A percentile compares a stretch with the other conserved stretches of the same genome.
Conservation (phyloP, 164 flowering plant genomes). For the Saururus chinensis region DNA sequence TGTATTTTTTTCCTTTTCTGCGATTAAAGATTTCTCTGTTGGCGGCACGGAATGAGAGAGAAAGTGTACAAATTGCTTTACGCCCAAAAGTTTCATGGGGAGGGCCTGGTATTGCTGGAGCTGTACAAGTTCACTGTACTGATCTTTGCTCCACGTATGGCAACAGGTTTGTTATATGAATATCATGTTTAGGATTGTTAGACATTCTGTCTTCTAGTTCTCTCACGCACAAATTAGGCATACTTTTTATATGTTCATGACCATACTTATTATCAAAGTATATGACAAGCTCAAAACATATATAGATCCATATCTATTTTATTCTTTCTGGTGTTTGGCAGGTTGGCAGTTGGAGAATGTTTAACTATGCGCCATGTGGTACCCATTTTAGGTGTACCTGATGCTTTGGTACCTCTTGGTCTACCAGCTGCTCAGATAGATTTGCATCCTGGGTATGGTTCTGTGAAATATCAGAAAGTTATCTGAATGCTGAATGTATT, state of each 20-base stretch:
- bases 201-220: not conserved
- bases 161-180: constrained; percentile 48
- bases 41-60: constrained; percentile 93
- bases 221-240: too few species aligned
- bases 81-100: constrained; percentile 92
- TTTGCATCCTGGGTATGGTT: constrained; percentile 70
- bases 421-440: constrained; percentile 57
- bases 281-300: not conserved
- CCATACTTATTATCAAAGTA: not conserved
- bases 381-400: constrained; percentile 88
- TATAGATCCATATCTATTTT: not conserved
- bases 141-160: constrained; percentile 81
- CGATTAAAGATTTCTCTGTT: constrained; percentile 51
- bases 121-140: constrained; percentile 70
- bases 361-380: constrained; percentile 67
- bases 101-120: constrained; percentile 56
- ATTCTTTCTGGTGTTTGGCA: constrained; percentile 16
- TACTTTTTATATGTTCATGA: not conserved
- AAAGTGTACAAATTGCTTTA: constrained; percentile 79
- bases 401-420: constrained; percentile 95
- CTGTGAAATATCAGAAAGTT: not conserved
- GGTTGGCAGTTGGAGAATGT: constrained; percentile 70
- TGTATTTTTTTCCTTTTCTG: constrained; percentile 17
- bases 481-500: not conserved
- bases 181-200: not conserved